A percentile compares a stretch with the other conserved stretches of the same genome.
These are phyloP conservation scores for Asterophora parasitica DNA, from an alignment of 768 basidiomycete genomes.

Conservation along the genomic window DNA sequence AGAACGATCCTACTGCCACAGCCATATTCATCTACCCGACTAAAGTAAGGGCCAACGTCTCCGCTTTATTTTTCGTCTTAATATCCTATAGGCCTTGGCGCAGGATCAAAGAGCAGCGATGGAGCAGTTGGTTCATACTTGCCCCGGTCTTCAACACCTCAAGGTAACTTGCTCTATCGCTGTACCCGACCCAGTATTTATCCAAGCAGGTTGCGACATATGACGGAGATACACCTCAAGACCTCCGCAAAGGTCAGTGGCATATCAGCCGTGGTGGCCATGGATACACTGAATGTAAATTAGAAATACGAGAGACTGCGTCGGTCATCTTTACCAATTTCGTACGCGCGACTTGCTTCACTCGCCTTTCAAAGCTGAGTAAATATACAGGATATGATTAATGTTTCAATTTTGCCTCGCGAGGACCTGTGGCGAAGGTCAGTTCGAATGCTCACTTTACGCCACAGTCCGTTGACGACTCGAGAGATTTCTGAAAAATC, in stretches of 20 bases:
- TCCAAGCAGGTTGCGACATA: conserved; percentile 61
- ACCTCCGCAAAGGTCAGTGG: conserved; percentile 50
- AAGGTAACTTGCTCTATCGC: conserved; percentile 30
- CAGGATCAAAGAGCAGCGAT: conserved; percentile 80
- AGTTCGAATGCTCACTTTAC: conserved; percentile 6
- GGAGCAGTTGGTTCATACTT: conserved; percentile 57
- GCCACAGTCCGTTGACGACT: conserved; percentile 2
- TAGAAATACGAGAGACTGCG: conserved; percentile 66
- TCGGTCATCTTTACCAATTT: conserved; percentile 90
- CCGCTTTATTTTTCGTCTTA: not conserved
- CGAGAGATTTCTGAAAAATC: conserved; percentile 65
- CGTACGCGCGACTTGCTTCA: conserved; percentile 33
- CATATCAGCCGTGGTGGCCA: not conserved
- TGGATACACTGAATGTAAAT: not conserved
- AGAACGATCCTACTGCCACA: conserved; percentile 55
- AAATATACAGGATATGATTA: conserved; percentile 66
- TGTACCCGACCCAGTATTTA: not conserved
- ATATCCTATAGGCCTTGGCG: conserved; percentile 61
- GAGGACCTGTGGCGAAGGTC: conserved; percentile 82
- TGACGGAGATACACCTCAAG: conserved; percentile 83
- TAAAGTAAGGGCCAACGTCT: conserved; percentile 42
- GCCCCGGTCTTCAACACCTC: conserved; percentile 58
- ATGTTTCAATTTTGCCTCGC: conserved; percentile 78
- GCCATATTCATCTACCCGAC: conserved; percentile 89
- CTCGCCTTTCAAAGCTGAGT: conserved; percentile 4